Base-by-base conservation (phyloP, 2,329 filamentous ascomycete species). In the Alternaria dauci region DNA sequence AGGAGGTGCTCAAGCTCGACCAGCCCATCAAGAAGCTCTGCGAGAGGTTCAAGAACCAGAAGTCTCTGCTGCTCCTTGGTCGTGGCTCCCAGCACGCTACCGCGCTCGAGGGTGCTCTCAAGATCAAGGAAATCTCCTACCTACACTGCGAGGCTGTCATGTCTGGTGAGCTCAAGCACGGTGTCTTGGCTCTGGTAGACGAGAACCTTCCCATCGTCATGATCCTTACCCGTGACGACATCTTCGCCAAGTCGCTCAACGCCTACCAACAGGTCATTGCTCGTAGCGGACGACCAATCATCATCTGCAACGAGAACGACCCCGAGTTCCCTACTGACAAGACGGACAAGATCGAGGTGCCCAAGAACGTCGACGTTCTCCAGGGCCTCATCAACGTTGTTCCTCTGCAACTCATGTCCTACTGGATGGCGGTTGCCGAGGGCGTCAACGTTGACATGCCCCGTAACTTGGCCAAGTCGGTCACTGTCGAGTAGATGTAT, bases 51-150 rank as follows among this genome's bases (percentile, higher is more conserved):
- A 94, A 97, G 87, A 87, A 97, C 83, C 95, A 99, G 82, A 98
- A 98, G 89, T 96, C 92, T 68, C 83, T 99, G 74, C 86, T 99
- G 64, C 88, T 99, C 55, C 87, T 99, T 63, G 95, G 95, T 63
- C 92, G 95, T 85, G 95, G 95, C 71, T 93, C 93, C 78, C 95
- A 99, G 83, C 97, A 94, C 85, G 94, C 94, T 62, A 99, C 95
- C 73, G 95, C 95, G 58, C 89, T 99, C 23, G 95, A 99, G 85
- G 95, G 87, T 82, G 95, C 95, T 51, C 86, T 99, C 71, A 99
- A 99, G 87, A 99, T 99, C 82, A 99, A 99, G 88, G 95, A 99
- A 84, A 99, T 99, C 75, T 98, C 94, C 18, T 99, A 99, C 82
- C 91, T 99, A 61, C 95, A 99, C 83, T 99, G 95, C 82, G 95